These are phyloP conservation scores for Apiospora arundinis DNA, from an alignment of 2,329 filamentous ascomycete genomes.

Conservation along the genomic window DNA sequence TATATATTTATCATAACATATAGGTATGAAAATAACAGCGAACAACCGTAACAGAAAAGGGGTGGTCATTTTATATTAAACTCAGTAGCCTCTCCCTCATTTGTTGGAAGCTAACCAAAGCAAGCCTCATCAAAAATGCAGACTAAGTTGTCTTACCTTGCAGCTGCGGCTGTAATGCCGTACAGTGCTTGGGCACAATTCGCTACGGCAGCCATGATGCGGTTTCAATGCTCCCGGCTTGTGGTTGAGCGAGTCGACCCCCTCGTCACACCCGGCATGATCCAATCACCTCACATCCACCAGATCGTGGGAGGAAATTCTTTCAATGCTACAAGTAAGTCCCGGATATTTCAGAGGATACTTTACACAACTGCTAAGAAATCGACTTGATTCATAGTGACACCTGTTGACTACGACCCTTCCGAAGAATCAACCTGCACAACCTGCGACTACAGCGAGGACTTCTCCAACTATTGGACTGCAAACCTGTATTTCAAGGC, in stretches of 20 bases:
- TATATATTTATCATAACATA: neutral
- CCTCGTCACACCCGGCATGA: slow-evolving; percentile 38
- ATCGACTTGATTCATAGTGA: neutral
- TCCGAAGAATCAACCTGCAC: slow-evolving; percentile 36
- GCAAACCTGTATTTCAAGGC: slow-evolving; percentile 41
- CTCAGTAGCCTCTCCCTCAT: neutral
- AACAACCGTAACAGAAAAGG: neutral
- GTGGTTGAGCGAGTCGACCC: slow-evolving; percentile 42
- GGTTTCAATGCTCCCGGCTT: slow-evolving; percentile 44
- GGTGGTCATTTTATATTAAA: neutral
- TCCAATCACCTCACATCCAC: slow-evolving; percentile 41
- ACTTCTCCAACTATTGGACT: slow-evolving; percentile 42
- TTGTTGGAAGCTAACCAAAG: neutral
- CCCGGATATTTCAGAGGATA: too few species aligned
- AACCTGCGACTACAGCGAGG: slow-evolving; percentile 43
- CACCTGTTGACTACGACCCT: slow-evolving; percentile 35
- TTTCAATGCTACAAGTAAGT: slow-evolving; percentile 34
- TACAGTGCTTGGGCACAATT: slow-evolving; percentile 39
- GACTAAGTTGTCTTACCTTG: slow-evolving; percentile 37
- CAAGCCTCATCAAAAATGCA: slow-evolving; percentile 33
- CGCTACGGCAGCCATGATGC: slow-evolving; percentile 35
- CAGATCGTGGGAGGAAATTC: slow-evolving; percentile 41
- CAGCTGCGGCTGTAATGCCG: slow-evolving; percentile 34
- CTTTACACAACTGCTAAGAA: neutral
- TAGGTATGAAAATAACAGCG: too few species aligned